Evolutionary conservation across 2,329 filamentous ascomycete genomes (phyloP).

Genomic region (Pestalotiopsis sp.): DNA sequence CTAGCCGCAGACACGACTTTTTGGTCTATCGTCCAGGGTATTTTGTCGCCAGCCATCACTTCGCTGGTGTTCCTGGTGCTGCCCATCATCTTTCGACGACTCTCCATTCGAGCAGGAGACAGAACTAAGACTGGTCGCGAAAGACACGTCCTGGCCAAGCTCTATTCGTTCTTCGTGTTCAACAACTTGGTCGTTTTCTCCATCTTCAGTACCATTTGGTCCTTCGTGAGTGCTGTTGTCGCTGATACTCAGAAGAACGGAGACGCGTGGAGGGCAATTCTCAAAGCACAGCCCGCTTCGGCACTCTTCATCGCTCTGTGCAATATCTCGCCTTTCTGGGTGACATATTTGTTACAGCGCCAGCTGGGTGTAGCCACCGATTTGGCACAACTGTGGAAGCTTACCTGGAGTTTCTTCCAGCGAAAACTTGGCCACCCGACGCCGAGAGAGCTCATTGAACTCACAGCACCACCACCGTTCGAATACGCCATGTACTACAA

Average conservation of each 20-base stretch:
- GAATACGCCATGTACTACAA: slow-evolving; percentile 98
- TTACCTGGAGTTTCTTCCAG: slow-evolving; percentile 82
- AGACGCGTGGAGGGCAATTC: slow-evolving; percentile 70
- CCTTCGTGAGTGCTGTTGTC: slow-evolving; percentile 69
- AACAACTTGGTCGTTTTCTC: slow-evolving; percentile 97
- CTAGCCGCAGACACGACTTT: slow-evolving; percentile 63
- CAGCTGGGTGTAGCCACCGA: slow-evolving; percentile 94
- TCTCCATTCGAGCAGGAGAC: slow-evolving; percentile 83
- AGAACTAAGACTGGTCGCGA: slow-evolving; percentile 91
- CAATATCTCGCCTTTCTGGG: slow-evolving; percentile 86
- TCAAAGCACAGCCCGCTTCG: slow-evolving; percentile 61
- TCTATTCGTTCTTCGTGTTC: slow-evolving; percentile 96
- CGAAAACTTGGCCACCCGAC: slow-evolving; percentile 86
- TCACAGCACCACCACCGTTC: slow-evolving; percentile 89
- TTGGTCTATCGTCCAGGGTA: slow-evolving; percentile 92
- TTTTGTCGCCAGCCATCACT: slow-evolving; percentile 82
- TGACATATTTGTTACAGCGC: slow-evolving; percentile 89
- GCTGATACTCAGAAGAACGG: slow-evolving; percentile 52
- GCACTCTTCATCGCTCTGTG: slow-evolving; percentile 76
- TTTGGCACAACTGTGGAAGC: slow-evolving; percentile 82
- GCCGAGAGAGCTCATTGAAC: slow-evolving; percentile 82
- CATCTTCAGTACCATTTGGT: slow-evolving; percentile 82
- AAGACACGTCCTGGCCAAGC: slow-evolving; percentile 83
- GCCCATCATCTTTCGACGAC: slow-evolving; percentile 86
- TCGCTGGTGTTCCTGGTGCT: slow-evolving; percentile 86